A percentile compares a stretch with the other conserved stretches of the same genome.
Conservation (phyloP, 768 basidiomycete species). For the Termitomyces sp. region DNA sequence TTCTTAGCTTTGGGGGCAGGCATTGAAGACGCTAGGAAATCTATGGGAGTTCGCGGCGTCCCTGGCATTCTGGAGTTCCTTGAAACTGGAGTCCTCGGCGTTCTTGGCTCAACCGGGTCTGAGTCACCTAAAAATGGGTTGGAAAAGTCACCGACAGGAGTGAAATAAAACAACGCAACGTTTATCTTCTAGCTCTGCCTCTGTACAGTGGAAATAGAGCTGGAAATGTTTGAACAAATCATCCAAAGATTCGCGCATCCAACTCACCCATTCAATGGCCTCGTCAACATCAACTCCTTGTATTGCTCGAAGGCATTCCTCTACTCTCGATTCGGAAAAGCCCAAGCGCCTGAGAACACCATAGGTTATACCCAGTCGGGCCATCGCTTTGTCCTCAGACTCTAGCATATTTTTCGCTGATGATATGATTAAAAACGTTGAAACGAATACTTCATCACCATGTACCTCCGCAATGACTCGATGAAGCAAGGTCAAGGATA, state of each 20-base stretch:
- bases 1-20: conserved; percentile 11
- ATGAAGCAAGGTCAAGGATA: conserved; percentile 48
- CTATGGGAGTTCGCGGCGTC: conserved; percentile 29
- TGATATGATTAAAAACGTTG: conserved; percentile 7
- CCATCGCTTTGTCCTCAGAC: conserved; percentile 64
- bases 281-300: conserved; percentile 76
- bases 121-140: background rate
- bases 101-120: conserved; percentile 12
- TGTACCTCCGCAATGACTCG: conserved; percentile 27
- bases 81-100: conserved; percentile 7
- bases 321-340: conserved; percentile 62
- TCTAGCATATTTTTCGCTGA: conserved; percentile 35
- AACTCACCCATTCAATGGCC: conserved; percentile 83
- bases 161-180: conserved; percentile 19
- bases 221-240: conserved; percentile 20
- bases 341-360: conserved; percentile 77
- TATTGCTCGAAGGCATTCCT: conserved; percentile 64
- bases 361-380: conserved; percentile 73
- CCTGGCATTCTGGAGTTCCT: conserved; percentile 18
- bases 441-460: background rate
- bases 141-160: background rate
- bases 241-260: background rate
- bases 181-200: conserved; percentile 47
- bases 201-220: conserved; percentile 62
- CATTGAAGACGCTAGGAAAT: conserved; percentile 22